Evolutionary conservation across 106 monocot species (phyloP).

Genomic region (Allium sativum): DNA sequence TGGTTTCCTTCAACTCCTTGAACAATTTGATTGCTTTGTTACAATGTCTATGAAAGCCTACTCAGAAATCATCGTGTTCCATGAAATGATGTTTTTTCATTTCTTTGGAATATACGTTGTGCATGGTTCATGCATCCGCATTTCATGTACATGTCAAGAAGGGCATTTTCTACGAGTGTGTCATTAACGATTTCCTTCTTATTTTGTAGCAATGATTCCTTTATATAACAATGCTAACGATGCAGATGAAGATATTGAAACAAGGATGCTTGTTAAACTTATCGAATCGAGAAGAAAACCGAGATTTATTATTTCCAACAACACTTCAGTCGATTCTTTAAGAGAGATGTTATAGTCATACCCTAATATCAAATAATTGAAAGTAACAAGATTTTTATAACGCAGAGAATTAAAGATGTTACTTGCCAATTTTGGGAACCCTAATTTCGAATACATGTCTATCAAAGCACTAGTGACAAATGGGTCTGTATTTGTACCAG

Average conservation of each 20-base stretch:
- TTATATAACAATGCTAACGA: slow-evolving; percentile 17
- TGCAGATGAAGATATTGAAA: slow-evolving; percentile 19
- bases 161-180: slow-evolving; percentile 22
- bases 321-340: slow-evolving; percentile 10
- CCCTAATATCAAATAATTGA: slow-evolving; percentile 38
- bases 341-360: slow-evolving; percentile 19
- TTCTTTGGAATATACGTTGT: slow-evolving; percentile 19
- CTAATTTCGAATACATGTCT: slow-evolving; percentile 37
- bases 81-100: slow-evolving; percentile 27
- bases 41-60: slow-evolving; percentile 37
- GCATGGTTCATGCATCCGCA: slow-evolving; percentile 40
- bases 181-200: slow-evolving; percentile 31
- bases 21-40: slow-evolving; percentile 26
- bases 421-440: slow-evolving; percentile 12
- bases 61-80: slow-evolving; percentile 51
- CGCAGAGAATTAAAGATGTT: slow-evolving; percentile 7
- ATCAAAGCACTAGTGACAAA: slow-evolving; percentile 32
- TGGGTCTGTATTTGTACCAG: slow-evolving; percentile 12
- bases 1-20: slow-evolving; percentile 18
- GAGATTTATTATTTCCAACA: slow-evolving; percentile 16
- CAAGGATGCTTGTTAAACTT: slow-evolving; percentile 34
- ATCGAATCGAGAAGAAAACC: slow-evolving; percentile 34
- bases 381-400: slow-evolving; percentile 28
- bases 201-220: slow-evolving; percentile 44
- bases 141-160: slow-evolving; percentile 69